Evolutionary conservation across 768 basidiomycete species (phyloP).

Genomic region (Lactarius quietus): DNA sequence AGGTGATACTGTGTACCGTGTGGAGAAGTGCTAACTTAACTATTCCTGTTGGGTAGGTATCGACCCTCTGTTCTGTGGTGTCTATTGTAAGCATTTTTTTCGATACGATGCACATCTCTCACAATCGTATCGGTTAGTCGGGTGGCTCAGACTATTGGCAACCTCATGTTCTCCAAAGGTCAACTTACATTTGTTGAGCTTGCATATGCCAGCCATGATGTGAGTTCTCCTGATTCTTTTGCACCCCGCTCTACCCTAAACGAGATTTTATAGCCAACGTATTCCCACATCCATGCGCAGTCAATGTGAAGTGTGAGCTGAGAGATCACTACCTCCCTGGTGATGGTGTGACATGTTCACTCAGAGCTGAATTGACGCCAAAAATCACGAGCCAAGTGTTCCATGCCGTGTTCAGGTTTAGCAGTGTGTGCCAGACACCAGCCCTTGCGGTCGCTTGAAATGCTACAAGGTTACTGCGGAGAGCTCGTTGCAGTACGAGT

Average conservation of each 20-base stretch:
- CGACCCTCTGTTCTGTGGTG: constrained; percentile 69
- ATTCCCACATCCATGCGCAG: constrained; percentile 46
- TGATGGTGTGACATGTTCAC: constrained; percentile 45
- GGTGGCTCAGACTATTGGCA: constrained; percentile 45
- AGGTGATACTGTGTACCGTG: constrained; percentile 31
- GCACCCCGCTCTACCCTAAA: neutral
- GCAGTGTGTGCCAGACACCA: constrained; percentile 61
- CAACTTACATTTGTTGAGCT: constrained; percentile 66
- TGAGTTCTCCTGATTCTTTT: constrained; percentile 29
- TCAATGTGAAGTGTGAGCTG: constrained; percentile 44
- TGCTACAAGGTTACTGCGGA: constrained; percentile 47
- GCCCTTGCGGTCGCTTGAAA: constrained; percentile 58
- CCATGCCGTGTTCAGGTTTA: constrained; percentile 57
- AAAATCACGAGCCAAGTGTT: constrained; percentile 62
- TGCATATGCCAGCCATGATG: constrained; percentile 52
- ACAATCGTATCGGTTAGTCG: constrained; percentile 40
- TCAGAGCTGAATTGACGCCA: constrained; percentile 52
- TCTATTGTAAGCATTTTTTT: constrained; percentile 47
- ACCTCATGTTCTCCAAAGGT: constrained; percentile 41
- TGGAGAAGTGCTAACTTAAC: constrained; percentile 19
- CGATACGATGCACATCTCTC: neutral
- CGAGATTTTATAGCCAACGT: constrained; percentile 40
- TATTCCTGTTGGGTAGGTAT: constrained; percentile 44
- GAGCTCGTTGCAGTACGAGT: constrained; percentile 49
- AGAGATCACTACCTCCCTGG: constrained; percentile 45